Evolutionary conservation across 352 stramenopile genomes (phyloP).

Genomic region (Phytophthora sansomeana): DNA sequence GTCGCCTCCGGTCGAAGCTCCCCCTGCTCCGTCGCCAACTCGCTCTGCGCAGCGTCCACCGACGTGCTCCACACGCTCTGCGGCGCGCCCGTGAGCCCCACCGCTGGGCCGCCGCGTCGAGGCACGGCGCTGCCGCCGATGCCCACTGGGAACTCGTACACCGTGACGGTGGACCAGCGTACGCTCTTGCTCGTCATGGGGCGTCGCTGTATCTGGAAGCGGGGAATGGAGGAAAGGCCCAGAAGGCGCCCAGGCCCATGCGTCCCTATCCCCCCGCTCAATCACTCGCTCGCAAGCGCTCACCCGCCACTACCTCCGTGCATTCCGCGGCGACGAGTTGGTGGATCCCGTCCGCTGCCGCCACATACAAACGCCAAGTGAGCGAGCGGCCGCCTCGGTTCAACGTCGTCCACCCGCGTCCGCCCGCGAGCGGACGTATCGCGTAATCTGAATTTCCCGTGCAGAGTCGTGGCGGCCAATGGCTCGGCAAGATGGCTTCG

Average conservation of each 20-base stretch:
- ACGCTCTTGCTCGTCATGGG: no score
- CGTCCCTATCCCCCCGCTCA: constrained; percentile 13
- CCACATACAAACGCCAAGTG: constrained; percentile 36
- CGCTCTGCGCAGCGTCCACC: constrained; percentile 26
- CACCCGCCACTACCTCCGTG: constrained; percentile 8
- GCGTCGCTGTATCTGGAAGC: no score
- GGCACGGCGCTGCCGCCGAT: no score
- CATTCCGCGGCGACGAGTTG: constrained; percentile 22
- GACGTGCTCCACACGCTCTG: constrained; percentile 33
- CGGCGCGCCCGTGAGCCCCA: constrained; percentile 43
- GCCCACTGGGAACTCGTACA: no score
- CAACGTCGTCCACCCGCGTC: constrained; percentile 22
- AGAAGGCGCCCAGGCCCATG: constrained; percentile 13
- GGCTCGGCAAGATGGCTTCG: no score
- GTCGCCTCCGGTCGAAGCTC: not conserved
- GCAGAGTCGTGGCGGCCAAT: no score
- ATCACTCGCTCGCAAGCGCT: constrained; percentile 1
- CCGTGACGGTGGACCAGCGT: no score
- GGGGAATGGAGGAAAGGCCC: constrained; percentile 16
- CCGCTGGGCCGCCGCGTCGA: constrained; percentile 51
- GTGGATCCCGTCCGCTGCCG: constrained; percentile 9
- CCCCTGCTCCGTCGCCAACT: not conserved
- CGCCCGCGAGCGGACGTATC: no score
- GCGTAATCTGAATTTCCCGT: no score
- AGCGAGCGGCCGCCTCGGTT: no score